Base-by-base conservation (phyloP, 1,284 basidiomycete genomes). In the Ganoderma lucidum region DNA sequence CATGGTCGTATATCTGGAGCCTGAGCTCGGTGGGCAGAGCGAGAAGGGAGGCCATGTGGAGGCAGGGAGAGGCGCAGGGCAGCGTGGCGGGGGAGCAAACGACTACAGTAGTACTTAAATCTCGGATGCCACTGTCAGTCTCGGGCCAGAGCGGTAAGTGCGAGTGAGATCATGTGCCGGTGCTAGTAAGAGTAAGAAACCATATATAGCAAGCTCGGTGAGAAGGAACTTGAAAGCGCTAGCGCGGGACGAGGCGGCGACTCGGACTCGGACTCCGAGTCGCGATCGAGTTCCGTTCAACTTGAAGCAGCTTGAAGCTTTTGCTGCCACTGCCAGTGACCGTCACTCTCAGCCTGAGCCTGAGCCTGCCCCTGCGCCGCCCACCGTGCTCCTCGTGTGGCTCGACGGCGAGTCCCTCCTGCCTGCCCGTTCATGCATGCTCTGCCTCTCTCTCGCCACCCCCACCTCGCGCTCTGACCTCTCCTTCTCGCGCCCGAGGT, bases 11-110 rank as follows among this genome's bases (percentile, higher is more conserved):
- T 39, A 84, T 75, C 53, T 74, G 44, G 53, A 83, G 73, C 64
- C 82, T 83, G 5, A 84, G 55, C 67, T 83, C 83, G 60, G 77
- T 61, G 9, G 83, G 83, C 3, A 85, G 65, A 17, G 68, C 70
- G 44, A 82, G 75, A 39, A 82, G 77, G 42, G 70, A 71, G 59
- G 65, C 23, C 39, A 59, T 65, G 56, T 15, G 23, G 44, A 30
- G 59, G 4, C 55, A n/a, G 44, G 19, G 59, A 6, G 45, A 23
- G 35, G 51, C 23, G 23, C 23, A n/a, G 62, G 8, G 37, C 30
- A 14, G 53, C 53, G 32, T 56, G 53, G 30, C 2, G 62, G 59
- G 6, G 35, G 63, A 65, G 62, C 58, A 62, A 66, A 62, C 45
- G 60, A 23, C 23, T 23, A 23, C 23, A 23, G 23, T 23, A 23